Evolutionary conservation across 768 basidiomycete species (phyloP), one percentile per base, ranked within the genome.

Genomic region (Leccinum disarticulatum): DNA sequence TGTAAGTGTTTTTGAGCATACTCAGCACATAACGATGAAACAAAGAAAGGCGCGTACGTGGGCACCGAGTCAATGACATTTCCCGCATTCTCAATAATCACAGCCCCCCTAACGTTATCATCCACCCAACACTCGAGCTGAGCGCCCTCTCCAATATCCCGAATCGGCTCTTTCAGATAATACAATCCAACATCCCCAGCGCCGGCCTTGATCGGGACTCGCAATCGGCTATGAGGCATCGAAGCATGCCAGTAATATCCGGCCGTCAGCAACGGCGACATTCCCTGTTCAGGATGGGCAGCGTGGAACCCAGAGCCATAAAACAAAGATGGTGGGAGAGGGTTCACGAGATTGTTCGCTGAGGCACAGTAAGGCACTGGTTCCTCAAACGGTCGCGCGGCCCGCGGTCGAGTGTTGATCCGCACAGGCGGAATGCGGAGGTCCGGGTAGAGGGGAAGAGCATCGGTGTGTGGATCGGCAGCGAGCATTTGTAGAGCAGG

Each of bases 271-370:
- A 81, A 78, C 65, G 79, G 71, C 55, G 77, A 74, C 2, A 67
- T 60, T 51, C 79, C 72, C 53, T 80, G 75, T 2, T 81, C 72
- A 0, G 90, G 93, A 72, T 95, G 92, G 68, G 82, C 83, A 1
- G 84, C 83, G 61, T 82, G 80, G 96, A 96, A 99, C 6, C 97
- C 97, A 0, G 89, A 88, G 31, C 95, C 97, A 61, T 89, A 91
- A 78, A 98, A 98, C 65, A 98, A 76, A 31, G 91, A 92, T 0
- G 88, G 86, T 17, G 96, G 96, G 0, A 98, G 81, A 1, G 97
- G 97, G 76, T 98, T 98, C 74, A 99, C 93, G 54, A 98, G 80
- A 72, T 99, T 95, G 74, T 98, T 96, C n/a, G 97, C 97, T 19
- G 88, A 89, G 0, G 93, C 94, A 73, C 97, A 98, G 77, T 82